Evolutionary conservation across 306 rosid genomes (phyloP), one percentile per base, ranked within the genome.

Genomic region (Medicago arabica): DNA sequence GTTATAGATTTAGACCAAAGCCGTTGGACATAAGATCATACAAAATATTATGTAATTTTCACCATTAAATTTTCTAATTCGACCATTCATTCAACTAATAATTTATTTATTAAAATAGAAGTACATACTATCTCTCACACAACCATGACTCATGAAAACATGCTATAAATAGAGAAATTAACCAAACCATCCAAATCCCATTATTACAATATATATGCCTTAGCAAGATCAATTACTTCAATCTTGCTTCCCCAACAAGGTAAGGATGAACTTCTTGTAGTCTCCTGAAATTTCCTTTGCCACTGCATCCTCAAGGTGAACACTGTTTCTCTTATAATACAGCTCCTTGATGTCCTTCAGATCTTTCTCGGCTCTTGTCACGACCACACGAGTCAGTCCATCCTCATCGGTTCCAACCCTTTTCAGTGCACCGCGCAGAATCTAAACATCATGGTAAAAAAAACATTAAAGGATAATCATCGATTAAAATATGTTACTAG

Each of bases 221-320:
- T 57, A 39, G 18, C 51, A 28, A 44, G 15, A n/a, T 2, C 55
- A 74, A 57, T 40, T 10, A 49, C 19, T 55, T 66, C 19, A 81
- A 69, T 75, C 85, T 63, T 87, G 14, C 70, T 89, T 85, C 28
- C 98, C 98, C 67, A 93, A 41, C 61, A 93, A 77, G 62, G 93
- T 69, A 67, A 93, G 97, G 62, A 93, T 82, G 82, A 93, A 89
- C 39, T 76, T 74, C 81, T 88, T 78, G 78, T 93, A 93, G 50
- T 90, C 96, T 53, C 98, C 97, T 5, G 91, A 75, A 65, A 82
- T 81, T 25, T 89, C 96, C 75, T 86, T 86, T 10, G 90, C 83
- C 68, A 89, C 83, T 31, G 88, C 95, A 49, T 93, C 77, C 10
- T 91, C 98, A 41, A 93, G 93, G 9, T 77, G 81, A 67, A 66